Evolutionary conservation across 805 yeast genomes (phyloP).

Genomic region (Lachancea lanzarotensis): DNA sequence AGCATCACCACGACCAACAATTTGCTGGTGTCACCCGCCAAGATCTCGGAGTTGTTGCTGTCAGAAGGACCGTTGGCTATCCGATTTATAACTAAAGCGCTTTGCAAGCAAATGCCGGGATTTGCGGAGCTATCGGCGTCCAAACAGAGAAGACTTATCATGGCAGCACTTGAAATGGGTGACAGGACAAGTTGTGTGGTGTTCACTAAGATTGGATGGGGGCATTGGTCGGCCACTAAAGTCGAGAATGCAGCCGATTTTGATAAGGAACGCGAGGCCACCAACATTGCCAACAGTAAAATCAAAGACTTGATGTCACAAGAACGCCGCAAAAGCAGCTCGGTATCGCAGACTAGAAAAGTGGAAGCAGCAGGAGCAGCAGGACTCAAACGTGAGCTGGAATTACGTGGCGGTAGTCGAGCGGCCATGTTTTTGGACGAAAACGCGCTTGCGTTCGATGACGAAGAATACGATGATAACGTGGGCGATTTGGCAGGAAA

Average conservation of each 20-base stretch:
- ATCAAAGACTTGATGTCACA: constrained; percentile 39
- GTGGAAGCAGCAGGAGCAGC: background rate
- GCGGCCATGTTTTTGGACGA: constrained; percentile 33
- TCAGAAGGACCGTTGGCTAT: constrained; percentile 85
- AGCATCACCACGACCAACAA: constrained; percentile 48
- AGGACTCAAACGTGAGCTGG: constrained; percentile 10
- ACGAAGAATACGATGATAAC: constrained; percentile 30
- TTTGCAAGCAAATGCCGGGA: constrained; percentile 66
- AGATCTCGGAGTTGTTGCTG: constrained; percentile 61
- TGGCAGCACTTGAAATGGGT: constrained; percentile 78
- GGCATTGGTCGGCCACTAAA: constrained; percentile 75
- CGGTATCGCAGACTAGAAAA: constrained; percentile 14
- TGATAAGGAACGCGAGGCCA: constrained; percentile 37
- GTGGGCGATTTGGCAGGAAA: constrained; percentile 13
- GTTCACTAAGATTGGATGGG: constrained; percentile 96
- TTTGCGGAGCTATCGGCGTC: constrained; percentile 76
- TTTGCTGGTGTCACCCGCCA: constrained; percentile 70
- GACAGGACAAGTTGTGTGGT: constrained; percentile 48
- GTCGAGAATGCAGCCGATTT: constrained; percentile 32
- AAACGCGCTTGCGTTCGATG: constrained; percentile 32
- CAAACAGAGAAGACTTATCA: constrained; percentile 83
- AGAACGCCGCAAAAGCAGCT: constrained; percentile 30
- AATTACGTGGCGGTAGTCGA: constrained; percentile 23
- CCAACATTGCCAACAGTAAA: constrained; percentile 34
- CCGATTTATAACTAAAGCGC: constrained; percentile 76